Base-by-base conservation (phyloP, 345 rosid genomes). In the Camelina hispida region DNA sequence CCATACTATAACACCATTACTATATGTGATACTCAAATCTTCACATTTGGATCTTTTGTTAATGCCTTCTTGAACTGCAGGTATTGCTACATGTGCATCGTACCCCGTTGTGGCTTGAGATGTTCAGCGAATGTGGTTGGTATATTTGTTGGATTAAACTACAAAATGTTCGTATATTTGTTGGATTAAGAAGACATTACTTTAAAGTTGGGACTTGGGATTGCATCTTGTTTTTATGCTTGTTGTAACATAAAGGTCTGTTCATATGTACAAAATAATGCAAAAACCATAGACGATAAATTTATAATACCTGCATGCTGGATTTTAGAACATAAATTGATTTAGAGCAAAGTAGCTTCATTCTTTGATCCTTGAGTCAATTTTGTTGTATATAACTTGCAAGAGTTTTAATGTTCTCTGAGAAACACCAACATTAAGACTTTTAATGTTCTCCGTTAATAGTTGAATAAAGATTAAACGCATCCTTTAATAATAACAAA, bases 1-100 rank as follows among this genome's bases (percentile, higher is more conserved):
- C 52, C 14, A 53, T 40, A 20, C 23, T 22, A 32, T 3, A 28
- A 0, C 0, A 23, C 20, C 9, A 38, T 20, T 37, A 28, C 58
- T 18, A 22, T 20, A 63, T 57, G n/a, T 14, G 53, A 65, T 30
- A 15, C 3, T 13, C 6, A 51, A 11, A 15, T 13, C 16, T 40
- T 35, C 23, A 43, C 25, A 55, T 22, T 46, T 37, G 43, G 51
- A 28, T 28, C 30, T 25, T 25, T 25, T 25, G 28, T 25, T 25
- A 25, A 25, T 25, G 28, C 28, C 28, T 25, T 25, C 28, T 25
- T 25, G 28, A 25, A 25, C 30, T 83, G 84, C 80, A 94, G 98
- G 98, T 74, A 55, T 94, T 59, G 92, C 98, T 30, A 90, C 97
- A 50, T 95, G 99, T 66, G 97, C 99, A 68, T 91, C 97, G 13